Evolutionary conservation across 306 rosid species (phyloP), one percentile per base, ranked within the genome.

Genomic region (Clitoria ternatea): DNA sequence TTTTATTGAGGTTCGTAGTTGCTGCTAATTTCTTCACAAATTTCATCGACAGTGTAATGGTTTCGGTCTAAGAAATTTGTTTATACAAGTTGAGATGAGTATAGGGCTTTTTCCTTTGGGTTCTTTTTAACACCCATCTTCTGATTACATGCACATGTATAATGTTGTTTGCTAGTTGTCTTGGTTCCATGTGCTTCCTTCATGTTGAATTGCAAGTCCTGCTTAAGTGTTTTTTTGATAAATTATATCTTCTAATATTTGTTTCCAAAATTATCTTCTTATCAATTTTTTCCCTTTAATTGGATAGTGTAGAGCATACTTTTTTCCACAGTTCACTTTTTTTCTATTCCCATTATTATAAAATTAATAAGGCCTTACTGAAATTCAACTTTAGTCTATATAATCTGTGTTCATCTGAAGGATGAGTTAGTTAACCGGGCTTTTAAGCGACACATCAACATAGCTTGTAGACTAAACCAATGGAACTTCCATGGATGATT

Each of bases 21-120:
- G 24, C 20, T 11, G 26, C 48, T 52, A 54, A 23, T 35, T 57
- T 47, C 27, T 66, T 48, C 27, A 7, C 40, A 7, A 26, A 12
- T 24, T 50, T 68, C 5, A 37, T 30, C 32, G 33, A 7, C 40
- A 52, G 23, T n/a, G 52, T 5, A 2, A 67, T 40, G 22, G 2
- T 52, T 30, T 61, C 13, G 13, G 78, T 17, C 19, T 54, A 24
- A 39, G 52, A 20, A 49, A 39, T 74, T 37, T 53, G 73, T 12
- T 52, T 81, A 39, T 70, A 45, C 79, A 26, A 13, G 64, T 74
- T 66, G 86, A 86, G 81, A 85, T 79, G 84, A 44, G 74, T 42
- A 23, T 64, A 45, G 48, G 22, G 53, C 56, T 13, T 61, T 49
- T 74, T 54, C 5, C 52, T 79, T 45, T 44, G 9, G 56, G 66